Conservation (phyloP, 202 grass and related monocot species). For the Brachypodium distachyon region DNA sequence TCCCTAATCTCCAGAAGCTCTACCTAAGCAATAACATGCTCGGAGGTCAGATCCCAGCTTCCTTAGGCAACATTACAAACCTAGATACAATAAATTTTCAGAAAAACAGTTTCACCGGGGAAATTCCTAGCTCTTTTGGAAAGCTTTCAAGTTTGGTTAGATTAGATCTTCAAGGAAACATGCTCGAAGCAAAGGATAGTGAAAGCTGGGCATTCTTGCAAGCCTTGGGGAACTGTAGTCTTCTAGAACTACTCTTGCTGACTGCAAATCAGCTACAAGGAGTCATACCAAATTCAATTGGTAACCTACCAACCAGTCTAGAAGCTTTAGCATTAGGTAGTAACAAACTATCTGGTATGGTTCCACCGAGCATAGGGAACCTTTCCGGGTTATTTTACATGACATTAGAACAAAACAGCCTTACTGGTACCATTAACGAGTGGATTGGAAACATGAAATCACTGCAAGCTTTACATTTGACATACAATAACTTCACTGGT, state of each 20-base stretch:
- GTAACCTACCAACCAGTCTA: background rate
- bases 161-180: background rate
- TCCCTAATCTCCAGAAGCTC: background rate
- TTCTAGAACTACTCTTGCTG: background rate
- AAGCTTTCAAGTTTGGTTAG: background rate
- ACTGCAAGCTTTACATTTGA: background rate
- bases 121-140: background rate
- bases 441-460: background rate
- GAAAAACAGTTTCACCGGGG: background rate
- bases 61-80: background rate
- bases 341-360: background rate
- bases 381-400: background rate
- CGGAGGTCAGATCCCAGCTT: background rate
- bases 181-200: background rate
- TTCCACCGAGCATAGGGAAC: background rate
- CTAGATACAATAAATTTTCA: background rate
- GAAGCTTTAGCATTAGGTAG: accelerated
- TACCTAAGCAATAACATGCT: background rate
- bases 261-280: background rate
- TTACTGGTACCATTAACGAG: background rate
- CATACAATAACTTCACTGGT: background rate
- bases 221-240: background rate
- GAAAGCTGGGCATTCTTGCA: background rate
- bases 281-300: background rate
- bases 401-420: background rate